Base-by-base conservation (phyloP, 108 stramenopile genomes). In the Nannochloropsis oceanica region DNA sequence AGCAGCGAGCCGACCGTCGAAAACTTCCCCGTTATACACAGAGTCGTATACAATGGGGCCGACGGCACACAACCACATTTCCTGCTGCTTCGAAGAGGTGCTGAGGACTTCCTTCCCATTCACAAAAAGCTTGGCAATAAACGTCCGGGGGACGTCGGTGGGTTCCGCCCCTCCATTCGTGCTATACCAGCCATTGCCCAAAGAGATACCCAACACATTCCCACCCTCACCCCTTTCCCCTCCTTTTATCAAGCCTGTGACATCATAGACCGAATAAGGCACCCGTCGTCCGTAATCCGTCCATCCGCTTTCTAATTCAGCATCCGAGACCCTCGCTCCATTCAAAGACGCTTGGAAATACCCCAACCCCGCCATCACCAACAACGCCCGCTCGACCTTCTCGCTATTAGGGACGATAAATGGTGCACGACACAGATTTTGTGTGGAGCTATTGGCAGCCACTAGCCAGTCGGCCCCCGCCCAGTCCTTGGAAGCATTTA, bases 141-240 rank as follows among this genome's bases (percentile, higher is more conserved):
- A 24, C 82, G 85, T 83, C 85, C 82, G 8, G 85, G 85, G 85
- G 85, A 85, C 43, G 79, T 44, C 43, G 25, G 46, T 34, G 14
- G 88, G 81, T 27, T 85, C 88, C 24, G 82, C 85, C 26, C 85
- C 50, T 34, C 82, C 84, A 10, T 82, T 79, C 59, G 82, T 83
- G 42, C 83, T 86, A 81, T 79, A 89, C 89, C 89, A 89, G 20
- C 89, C 89, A 27, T 89, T 89, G 12, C 89, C 89, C 18, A 89
- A 24, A 79, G 81, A 80, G 3, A 89, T 86, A 12, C 85, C 86
- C 20, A 89, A 8, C 1, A 84, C 89, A 27, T 89, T 84, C 8
- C 59, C 2, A 2, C 22, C 59, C 59, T n/a, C 59, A 2, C 59
- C 2, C 59, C 22, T 10, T n/a, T n/a, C 59, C 9, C n/a, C 22